A percentile compares a stretch with the other conserved stretches of the same genome.
Conservation (phyloP, 2,329 filamentous ascomycete species). For the Colletotrichum musae region DNA sequence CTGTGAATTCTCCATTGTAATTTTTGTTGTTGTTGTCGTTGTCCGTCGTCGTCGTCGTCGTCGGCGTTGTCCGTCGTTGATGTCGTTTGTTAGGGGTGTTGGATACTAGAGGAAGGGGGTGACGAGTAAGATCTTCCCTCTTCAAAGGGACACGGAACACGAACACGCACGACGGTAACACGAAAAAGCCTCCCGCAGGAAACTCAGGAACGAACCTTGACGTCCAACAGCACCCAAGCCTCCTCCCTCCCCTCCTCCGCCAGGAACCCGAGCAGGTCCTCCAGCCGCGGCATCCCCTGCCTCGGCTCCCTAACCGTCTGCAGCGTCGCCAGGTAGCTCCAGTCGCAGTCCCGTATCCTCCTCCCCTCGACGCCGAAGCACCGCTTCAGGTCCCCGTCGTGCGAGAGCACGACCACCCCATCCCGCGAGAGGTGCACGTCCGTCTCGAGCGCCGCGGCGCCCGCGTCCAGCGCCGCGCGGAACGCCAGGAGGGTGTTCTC, state of each 20-base stretch:
- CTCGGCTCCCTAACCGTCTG: constrained; percentile 77
- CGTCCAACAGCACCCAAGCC: constrained; percentile 88
- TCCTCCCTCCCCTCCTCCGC: constrained; percentile 73
- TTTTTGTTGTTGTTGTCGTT: too few species aligned
- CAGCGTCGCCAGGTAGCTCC: constrained; percentile 78
- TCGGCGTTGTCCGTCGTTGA: too few species aligned
- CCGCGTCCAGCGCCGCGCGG: constrained; percentile 78
- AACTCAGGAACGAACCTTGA: constrained; percentile 73
- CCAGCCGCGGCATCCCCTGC: constrained; percentile 80
- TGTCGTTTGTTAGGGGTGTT: too few species aligned
- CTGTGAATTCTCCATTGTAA: too few species aligned
- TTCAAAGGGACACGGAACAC: too few species aligned
- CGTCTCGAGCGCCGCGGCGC: constrained; percentile 88
- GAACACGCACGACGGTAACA: too few species aligned
- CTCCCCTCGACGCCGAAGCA: constrained; percentile 84
- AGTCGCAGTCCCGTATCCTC: constrained; percentile 79
- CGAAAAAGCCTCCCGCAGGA: neutral
- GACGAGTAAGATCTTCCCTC: too few species aligned
- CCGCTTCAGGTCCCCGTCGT: constrained; percentile 83
- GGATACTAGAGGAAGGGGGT: too few species aligned
- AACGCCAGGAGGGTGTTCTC: constrained; percentile 92
- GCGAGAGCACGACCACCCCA: constrained; percentile 86
- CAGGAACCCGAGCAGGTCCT: constrained; percentile 82
- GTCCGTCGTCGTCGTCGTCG: too few species aligned
- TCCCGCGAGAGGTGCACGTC: constrained; percentile 89